Evolutionary conservation across 805 yeast species (phyloP).

Genomic region (Ogataea allantospora): DNA sequence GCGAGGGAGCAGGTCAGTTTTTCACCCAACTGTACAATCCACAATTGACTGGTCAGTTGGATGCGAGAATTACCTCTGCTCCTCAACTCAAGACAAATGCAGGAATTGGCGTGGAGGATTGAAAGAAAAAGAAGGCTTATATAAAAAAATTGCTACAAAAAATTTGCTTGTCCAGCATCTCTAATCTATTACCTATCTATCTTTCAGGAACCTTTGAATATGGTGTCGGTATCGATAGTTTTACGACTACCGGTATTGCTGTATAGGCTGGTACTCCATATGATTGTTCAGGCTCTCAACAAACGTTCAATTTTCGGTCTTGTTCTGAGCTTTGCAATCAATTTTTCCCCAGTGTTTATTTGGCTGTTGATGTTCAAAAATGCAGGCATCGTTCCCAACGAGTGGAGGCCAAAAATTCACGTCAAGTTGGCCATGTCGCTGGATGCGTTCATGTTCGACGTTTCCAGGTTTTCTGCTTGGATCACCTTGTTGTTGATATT

Average conservation of each 20-base stretch:
- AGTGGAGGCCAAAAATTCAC: conserved; percentile 52
- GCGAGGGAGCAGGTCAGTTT: conserved; percentile 13
- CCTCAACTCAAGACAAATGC: conserved; percentile 7
- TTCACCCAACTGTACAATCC: conserved; percentile 18
- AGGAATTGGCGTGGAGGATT: conserved; percentile 8
- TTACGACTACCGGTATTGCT: conserved; percentile 13
- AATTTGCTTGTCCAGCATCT: no score
- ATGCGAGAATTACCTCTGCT: conserved; percentile 7
- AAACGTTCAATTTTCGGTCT: conserved; percentile 31
- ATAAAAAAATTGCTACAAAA: not conserved
- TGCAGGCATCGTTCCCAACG: conserved; percentile 56
- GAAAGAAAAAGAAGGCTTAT: not conserved
- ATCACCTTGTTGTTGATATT: conserved; percentile 17
- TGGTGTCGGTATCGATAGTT: conserved; percentile 9
- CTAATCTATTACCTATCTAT: not conserved
- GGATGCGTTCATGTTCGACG: conserved; percentile 41
- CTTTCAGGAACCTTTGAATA: not conserved
- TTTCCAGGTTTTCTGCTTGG: conserved; percentile 22
- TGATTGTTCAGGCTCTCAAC: conserved; percentile 20
- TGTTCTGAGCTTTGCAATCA: conserved; percentile 43
- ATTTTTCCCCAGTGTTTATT: conserved; percentile 50
- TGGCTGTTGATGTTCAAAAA: conserved; percentile 60
- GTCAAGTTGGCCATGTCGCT: conserved; percentile 44
- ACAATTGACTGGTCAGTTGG: conserved; percentile 3
- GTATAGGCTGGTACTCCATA: conserved; percentile 15